Evolutionary conservation across 2,329 filamentous ascomycete species (phyloP).

Genomic region (Colletotrichum cereale): DNA sequence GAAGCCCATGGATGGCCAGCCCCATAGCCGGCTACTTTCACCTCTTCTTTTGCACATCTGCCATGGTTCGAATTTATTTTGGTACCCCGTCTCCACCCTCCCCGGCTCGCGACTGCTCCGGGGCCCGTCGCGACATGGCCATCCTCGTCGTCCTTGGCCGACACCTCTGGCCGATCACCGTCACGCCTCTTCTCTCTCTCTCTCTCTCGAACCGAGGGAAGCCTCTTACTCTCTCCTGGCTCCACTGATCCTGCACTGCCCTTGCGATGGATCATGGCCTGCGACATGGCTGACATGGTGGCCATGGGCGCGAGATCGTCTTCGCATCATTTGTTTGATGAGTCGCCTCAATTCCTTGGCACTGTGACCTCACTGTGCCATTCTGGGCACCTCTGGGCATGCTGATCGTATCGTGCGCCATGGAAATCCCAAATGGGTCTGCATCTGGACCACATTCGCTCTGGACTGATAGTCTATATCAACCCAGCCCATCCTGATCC

Average conservation of each 20-base stretch:
- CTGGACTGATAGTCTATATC: constrained; percentile 35
- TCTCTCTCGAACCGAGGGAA: constrained; percentile 2
- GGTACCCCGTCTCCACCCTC: constrained; percentile 24
- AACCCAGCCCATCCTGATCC: constrained; percentile 24
- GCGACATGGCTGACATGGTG: constrained; percentile 39
- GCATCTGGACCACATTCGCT: constrained; percentile 19
- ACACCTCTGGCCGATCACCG: constrained; percentile 11
- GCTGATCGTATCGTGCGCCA: constrained; percentile 12
- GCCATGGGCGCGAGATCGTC: constrained; percentile 15
- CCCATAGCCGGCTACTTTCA: constrained; percentile 17
- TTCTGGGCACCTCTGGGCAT: constrained; percentile 7
- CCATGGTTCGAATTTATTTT: constrained; percentile 23
- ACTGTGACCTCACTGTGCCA: constrained; percentile 27
- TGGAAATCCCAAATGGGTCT: constrained; percentile 21
- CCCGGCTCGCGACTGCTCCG: constrained; percentile 32
- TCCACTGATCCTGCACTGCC: constrained; percentile 31
- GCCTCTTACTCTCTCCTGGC: neutral
- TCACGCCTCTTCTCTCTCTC: constrained; percentile 18
- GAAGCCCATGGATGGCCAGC: constrained; percentile 18
- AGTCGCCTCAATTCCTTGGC: constrained; percentile 40
- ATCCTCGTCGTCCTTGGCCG: constrained; percentile 33
- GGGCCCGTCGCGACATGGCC: constrained; percentile 37
- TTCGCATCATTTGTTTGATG: constrained; percentile 37
- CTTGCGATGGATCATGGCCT: constrained; percentile 31
- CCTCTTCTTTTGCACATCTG: neutral